Evolutionary conservation across 176 grass and related monocot genomes (phyloP).

Genomic region (Elymus sibiricus): DNA sequence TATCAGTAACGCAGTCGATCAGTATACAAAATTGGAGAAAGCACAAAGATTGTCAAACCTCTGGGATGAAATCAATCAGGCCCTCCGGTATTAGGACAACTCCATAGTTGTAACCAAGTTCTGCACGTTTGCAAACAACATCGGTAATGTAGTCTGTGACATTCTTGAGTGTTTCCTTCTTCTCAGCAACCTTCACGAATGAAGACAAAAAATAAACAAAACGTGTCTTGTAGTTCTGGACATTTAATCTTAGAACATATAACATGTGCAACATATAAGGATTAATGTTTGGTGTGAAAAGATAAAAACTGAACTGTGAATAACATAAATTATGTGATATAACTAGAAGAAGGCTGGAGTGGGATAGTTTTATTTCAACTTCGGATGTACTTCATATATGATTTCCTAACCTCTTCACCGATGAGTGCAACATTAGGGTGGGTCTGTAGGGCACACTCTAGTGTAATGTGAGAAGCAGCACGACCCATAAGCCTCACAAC

Average conservation of each 20-base stretch:
- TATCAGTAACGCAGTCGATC: not conserved
- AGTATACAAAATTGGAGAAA: not conserved
- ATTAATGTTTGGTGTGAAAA: not conserved
- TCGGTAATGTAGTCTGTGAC: constrained; percentile 96
- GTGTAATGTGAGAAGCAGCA: constrained; percentile 98
- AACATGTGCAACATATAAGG: not conserved
- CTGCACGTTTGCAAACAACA: constrained; percentile 84
- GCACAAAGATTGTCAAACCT: constrained; percentile 47
- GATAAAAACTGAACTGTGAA: not conserved
- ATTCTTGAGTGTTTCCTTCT: constrained; percentile 88
- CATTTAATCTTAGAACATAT: not conserved
- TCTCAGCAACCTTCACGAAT: constrained; percentile 68
- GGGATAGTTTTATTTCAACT: not conserved
- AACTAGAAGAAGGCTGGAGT: constrained; percentile 1
- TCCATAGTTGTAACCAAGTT: constrained; percentile 95
- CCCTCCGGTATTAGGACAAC: constrained; percentile 98
- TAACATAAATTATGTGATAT: not conserved
- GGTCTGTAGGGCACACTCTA: constrained; percentile 96
- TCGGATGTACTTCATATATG: not conserved
- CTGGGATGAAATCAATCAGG: constrained; percentile 95
- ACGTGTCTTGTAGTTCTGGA: not conserved
- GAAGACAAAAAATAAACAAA: not conserved
- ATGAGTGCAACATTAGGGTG: constrained; percentile 95
- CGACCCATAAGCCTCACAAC: constrained; percentile 99
- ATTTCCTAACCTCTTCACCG: constrained; percentile 80